Base-by-base conservation (phyloP, 176 grass and related monocot genomes). In the Oryza meridionalis region DNA sequence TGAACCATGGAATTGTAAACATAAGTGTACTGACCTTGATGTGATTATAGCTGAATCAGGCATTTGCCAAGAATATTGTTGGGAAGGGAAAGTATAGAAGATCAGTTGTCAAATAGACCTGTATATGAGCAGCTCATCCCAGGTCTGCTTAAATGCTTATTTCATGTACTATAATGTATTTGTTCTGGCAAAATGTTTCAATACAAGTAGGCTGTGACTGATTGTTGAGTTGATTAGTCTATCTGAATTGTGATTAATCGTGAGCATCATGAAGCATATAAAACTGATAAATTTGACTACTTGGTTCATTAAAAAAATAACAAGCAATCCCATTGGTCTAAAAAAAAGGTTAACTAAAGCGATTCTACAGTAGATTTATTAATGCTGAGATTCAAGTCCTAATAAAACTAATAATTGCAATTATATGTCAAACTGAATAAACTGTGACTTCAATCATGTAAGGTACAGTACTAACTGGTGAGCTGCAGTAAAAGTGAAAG, bases 191-290 rank as follows among this genome's bases (percentile, higher is more conserved):
- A 68, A 72, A 59, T 76, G 22, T 33, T 85, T 24, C 64, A 81
- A 72, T 21, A 58, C 47, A 58, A 58, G 6, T 58, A 58, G 53
- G 68, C 66, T 44, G n/a, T 8, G 0, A 1, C 27, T 50, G 55
- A 70, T 21, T 50, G 27, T 12, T 75, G 42, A 43, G 27, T 12
- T 7, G 6, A 46, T 80, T 35, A 35, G 17, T 73, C 1, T 1
- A 62, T 29, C 69, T 29, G 64, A 40, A 76, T 24, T 70, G 76
- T 25, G 13, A n/a, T 37, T 26, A 74, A 78, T 8, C 61, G 7
- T 65, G 31, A 81, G 37, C 42, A 84, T 25, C 70, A 62, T 50
- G 33, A 50, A 85, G 51, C 63, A 70, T 55, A 62, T 29, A 78
- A 53, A 88, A 75, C 6, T 70, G 82, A 76, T 77, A 16, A 62